Evolutionary conservation across 2,329 filamentous ascomycete species (phyloP).

Genomic region (Penicillium sp.): DNA sequence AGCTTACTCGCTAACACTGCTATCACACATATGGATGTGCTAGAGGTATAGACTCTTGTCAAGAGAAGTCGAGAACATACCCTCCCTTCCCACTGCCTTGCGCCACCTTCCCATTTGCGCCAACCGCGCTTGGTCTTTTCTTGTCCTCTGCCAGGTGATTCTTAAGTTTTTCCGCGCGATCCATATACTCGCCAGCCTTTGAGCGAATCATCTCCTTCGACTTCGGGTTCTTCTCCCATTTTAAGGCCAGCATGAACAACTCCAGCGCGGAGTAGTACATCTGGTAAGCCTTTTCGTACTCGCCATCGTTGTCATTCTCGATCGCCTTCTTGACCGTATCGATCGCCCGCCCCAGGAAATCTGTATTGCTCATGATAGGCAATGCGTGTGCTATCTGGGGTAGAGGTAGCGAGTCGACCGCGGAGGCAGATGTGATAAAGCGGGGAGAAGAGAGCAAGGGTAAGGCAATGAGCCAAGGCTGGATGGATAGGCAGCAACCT

Average conservation of each 20-base stretch:
- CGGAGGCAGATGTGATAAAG: slow-evolving; percentile 21
- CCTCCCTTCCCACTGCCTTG: slow-evolving; percentile 56
- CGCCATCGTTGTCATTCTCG: slow-evolving; percentile 88
- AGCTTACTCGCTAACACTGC: background rate
- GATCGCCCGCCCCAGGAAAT: slow-evolving; percentile 95
- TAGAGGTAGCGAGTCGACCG: slow-evolving; percentile 18
- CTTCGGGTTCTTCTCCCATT: slow-evolving; percentile 99
- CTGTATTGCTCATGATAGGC: slow-evolving; percentile 80
- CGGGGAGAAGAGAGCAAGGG: slow-evolving; percentile 17
- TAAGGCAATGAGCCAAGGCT: slow-evolving; percentile 7
- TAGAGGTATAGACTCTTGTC: background rate
- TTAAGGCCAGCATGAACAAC: slow-evolving; percentile 96
- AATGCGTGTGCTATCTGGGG: slow-evolving; percentile 16
- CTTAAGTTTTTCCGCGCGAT: slow-evolving; percentile 97
- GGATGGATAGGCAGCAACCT: slow-evolving; percentile 13
- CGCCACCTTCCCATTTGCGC: slow-evolving; percentile 52
- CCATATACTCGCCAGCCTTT: slow-evolving; percentile 96
- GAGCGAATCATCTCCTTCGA: slow-evolving; percentile 96
- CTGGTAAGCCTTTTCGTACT: slow-evolving; percentile 97
- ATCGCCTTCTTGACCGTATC: slow-evolving; percentile 97
- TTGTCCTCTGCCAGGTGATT: slow-evolving; percentile 68
- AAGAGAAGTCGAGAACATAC: slow-evolving; percentile 34
- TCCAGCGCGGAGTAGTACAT: slow-evolving; percentile 94
- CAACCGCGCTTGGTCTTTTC: slow-evolving; percentile 53
- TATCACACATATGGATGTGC: background rate